A percentile compares a stretch with the other conserved stretches of the same genome.
Evolutionary conservation across 371 early-diverging fungal genomes (phyloP).

Genomic region (Cokeromyces recurvatus): DNA sequence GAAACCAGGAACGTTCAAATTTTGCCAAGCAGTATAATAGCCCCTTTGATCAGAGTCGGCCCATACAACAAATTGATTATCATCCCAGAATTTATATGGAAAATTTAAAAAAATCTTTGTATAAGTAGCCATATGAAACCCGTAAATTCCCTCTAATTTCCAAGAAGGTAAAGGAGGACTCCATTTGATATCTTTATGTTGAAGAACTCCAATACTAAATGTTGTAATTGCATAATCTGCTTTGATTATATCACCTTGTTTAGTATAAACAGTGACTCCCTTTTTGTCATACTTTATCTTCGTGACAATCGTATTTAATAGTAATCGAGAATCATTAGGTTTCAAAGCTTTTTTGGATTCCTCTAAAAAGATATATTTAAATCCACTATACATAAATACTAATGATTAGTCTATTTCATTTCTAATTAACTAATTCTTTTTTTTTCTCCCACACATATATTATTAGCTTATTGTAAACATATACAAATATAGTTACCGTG

Average conservation of each 20-base stretch:
- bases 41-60: slow-evolving; percentile 38
- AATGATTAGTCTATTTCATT: too few species aligned
- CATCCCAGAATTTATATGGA: slow-evolving; percentile 42
- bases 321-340: slow-evolving; percentile 21
- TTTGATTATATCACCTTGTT: slow-evolving; percentile 23
- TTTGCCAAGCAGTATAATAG: slow-evolving; percentile 31
- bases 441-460: too few species aligned
- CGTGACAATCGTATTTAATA: slow-evolving; percentile 27
- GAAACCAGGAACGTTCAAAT: slow-evolving; percentile 25
- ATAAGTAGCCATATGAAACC: slow-evolving; percentile 49
- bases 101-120: slow-evolving; percentile 47
- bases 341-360: slow-evolving; percentile 28
- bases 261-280: slow-evolving; percentile 31
- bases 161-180: slow-evolving; percentile 34
- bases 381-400: slow-evolving; percentile 22
- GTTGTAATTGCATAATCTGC: slow-evolving; percentile 49
- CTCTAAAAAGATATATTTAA: slow-evolving; percentile 35
- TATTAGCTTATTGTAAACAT: too few species aligned
- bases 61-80: slow-evolving; percentile 38
- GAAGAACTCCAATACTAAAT: slow-evolving; percentile 41
- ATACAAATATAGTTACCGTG: slow-evolving; percentile 18
- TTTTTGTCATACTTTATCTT: slow-evolving; percentile 27
- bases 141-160: slow-evolving; percentile 41
- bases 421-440: too few species aligned
- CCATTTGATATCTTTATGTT: slow-evolving; percentile 38